These are phyloP conservation scores for Trichoderma sp. DNA, from an alignment of 2,329 filamentous ascomycete species.

Conservation along the genomic window DNA sequence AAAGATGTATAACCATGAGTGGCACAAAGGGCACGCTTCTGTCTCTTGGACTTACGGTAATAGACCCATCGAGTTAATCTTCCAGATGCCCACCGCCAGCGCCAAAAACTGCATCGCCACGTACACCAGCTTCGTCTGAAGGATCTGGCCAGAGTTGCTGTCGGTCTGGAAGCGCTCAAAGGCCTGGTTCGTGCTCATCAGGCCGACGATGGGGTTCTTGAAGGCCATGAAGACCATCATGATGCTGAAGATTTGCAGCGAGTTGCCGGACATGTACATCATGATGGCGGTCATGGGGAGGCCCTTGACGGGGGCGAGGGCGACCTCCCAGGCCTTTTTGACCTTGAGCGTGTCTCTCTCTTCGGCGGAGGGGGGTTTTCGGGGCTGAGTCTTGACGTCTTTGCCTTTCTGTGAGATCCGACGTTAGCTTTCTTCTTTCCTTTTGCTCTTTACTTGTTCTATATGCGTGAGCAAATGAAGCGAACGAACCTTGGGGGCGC, in stretches of 20 bases:
- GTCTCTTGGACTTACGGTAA: conserved; percentile 71
- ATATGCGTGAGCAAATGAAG: background rate
- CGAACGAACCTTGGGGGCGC: conserved; percentile 58
- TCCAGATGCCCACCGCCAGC: conserved; percentile 87
- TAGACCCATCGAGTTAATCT: conserved; percentile 94
- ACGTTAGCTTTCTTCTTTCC: conserved; percentile 21
- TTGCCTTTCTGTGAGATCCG: conserved; percentile 52
- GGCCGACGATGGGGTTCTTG: conserved; percentile 88
- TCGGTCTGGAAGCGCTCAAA: conserved; percentile 91
- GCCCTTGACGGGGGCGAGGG: conserved; percentile 88
- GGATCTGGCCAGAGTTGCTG: conserved; percentile 70
- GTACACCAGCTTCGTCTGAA: conserved; percentile 86
- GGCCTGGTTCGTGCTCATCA: conserved; percentile 81
- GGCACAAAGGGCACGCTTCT: background rate
- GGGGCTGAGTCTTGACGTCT: conserved; percentile 53
- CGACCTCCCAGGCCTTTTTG: conserved; percentile 98
- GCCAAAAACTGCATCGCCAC: conserved; percentile 84
- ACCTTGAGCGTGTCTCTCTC: conserved; percentile 96
- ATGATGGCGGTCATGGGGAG: conserved; percentile 98
- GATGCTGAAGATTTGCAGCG: conserved; percentile 97
- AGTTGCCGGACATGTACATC: conserved; percentile 99
- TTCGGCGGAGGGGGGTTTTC: conserved; percentile 71
- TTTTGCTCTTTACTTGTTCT: background rate
- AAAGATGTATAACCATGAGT: background rate
- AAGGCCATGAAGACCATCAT: conserved; percentile 99